phyloP scores from a whole-genome alignment of 495 filamentous ascomycete genomes.

The Penicillium cosmopolitanum region DNA sequence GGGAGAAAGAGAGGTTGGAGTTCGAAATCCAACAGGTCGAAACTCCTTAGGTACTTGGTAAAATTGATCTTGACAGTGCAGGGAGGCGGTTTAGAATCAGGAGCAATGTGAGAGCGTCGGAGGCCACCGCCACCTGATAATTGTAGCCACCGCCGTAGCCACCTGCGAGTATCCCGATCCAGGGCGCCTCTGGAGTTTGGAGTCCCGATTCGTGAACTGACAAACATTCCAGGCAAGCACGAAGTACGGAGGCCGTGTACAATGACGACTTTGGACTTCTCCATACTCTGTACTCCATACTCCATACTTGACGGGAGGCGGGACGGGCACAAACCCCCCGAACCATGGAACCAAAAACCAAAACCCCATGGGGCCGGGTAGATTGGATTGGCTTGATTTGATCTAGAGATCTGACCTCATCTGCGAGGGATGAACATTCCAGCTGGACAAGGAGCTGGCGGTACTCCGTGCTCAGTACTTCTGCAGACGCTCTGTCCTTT shows the following conservation, averaged over 20 bases:
- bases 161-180: conserved; percentile 1
- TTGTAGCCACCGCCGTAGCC: conserved; percentile 13
- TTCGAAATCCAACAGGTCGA: neutral
- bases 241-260: neutral
- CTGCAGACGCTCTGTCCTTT: conserved; percentile 10
- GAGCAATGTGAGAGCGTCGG: neutral
- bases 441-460: neutral
- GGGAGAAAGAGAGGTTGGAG: neutral
- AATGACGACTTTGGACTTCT: neutral
- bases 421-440: conserved; percentile 1
- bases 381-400: neutral
- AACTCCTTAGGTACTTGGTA: too few relatives aligned
- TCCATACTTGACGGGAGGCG: neutral
- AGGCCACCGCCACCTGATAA: conserved; percentile 9
- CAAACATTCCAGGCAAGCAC: neutral
- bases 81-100: too few relatives aligned
- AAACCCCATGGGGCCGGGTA: conserved; percentile 12
- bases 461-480: neutral
- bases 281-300: neutral
- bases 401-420: neutral
- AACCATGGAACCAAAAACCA: conserved; percentile 11
- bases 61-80: too few relatives aligned
- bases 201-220: neutral
- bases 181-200: neutral
- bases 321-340: neutral